Conservation (phyloP, 2,329 filamentous ascomycete genomes). For the Rutstroemia sp. region DNA sequence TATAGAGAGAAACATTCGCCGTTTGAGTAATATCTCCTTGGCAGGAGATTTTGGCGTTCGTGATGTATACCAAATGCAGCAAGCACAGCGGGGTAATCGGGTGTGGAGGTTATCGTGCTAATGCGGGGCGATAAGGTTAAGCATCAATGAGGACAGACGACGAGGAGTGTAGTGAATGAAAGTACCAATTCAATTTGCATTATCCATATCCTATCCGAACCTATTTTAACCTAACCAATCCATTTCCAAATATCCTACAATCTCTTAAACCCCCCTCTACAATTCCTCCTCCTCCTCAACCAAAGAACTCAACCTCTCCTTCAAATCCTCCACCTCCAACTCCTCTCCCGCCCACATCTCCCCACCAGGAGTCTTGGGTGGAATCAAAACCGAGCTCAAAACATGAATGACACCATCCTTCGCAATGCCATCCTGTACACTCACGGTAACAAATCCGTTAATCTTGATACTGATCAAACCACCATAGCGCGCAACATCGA, state of each 20-base stretch:
- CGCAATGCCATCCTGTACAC: constrained; percentile 62
- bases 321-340: constrained; percentile 53
- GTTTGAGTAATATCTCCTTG: not conserved
- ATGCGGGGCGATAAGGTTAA: too few relatives aligned
- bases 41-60: not conserved
- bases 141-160: too few relatives aligned
- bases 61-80: too few relatives aligned
- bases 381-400: constrained; percentile 64
- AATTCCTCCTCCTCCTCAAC: constrained; percentile 15
- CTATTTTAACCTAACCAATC: too few relatives aligned
- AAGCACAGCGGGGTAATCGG: too few relatives aligned
- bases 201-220: too few relatives aligned
- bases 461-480: constrained; percentile 65
- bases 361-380: constrained; percentile 46
- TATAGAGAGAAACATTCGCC: not conserved
- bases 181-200: too few relatives aligned
- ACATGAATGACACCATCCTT: constrained; percentile 80
- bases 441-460: constrained; percentile 64
- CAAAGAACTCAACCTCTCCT: constrained; percentile 30
- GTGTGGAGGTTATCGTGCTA: too few relatives aligned
- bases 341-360: constrained; percentile 45
- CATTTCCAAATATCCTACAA: too few relatives aligned
- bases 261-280: not conserved
- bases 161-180: too few relatives aligned
- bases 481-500: constrained; percentile 65